phyloP scores from a whole-genome alignment of 2,329 filamentous ascomycete genomes.

The Penicillium sp. region DNA sequence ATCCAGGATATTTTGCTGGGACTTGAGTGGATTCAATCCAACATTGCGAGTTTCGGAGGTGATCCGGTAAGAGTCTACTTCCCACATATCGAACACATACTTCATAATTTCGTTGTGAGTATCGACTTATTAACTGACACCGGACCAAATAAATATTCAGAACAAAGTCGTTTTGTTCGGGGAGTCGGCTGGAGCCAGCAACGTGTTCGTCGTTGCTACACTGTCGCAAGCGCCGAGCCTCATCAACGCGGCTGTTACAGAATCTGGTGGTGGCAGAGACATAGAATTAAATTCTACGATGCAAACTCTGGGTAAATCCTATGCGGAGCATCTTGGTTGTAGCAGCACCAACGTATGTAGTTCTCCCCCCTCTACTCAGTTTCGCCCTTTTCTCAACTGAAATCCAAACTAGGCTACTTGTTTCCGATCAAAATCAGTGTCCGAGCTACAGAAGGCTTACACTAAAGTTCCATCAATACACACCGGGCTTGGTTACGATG shows the following conservation, averaged over 20 bases:
- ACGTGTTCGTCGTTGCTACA: slow-evolving; percentile 12
- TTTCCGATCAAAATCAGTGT: slow-evolving; percentile 15
- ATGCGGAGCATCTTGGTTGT: slow-evolving; percentile 6
- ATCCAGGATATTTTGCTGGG: slow-evolving; percentile 21
- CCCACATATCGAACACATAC: neutral
- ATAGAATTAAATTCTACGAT: slow-evolving; percentile 10
- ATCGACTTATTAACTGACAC: too few species aligned
- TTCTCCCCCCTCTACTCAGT: neutral
- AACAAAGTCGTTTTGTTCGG: slow-evolving; percentile 16
- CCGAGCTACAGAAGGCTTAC: slow-evolving; percentile 16
- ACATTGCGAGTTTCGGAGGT: slow-evolving; percentile 27
- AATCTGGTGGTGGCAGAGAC: slow-evolving; percentile 17
- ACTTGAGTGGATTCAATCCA: slow-evolving; percentile 23
- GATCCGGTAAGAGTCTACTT: slow-evolving; percentile 16
- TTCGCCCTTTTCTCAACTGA: slow-evolving; percentile 16
- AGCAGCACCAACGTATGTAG: slow-evolving; percentile 6
- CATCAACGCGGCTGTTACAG: slow-evolving; percentile 18
- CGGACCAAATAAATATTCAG: neutral
- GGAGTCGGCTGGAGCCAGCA: slow-evolving; percentile 15
- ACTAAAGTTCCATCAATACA: neutral
- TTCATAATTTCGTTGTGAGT: too few species aligned
- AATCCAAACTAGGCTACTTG: slow-evolving; percentile 15
- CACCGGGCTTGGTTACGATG: slow-evolving; percentile 1
- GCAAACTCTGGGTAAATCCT: slow-evolving; percentile 12
- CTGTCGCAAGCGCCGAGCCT: slow-evolving; percentile 15